phyloP scores from a whole-genome alignment of 495 filamentous ascomycete species.

The Aspergillus avenaceus region DNA sequence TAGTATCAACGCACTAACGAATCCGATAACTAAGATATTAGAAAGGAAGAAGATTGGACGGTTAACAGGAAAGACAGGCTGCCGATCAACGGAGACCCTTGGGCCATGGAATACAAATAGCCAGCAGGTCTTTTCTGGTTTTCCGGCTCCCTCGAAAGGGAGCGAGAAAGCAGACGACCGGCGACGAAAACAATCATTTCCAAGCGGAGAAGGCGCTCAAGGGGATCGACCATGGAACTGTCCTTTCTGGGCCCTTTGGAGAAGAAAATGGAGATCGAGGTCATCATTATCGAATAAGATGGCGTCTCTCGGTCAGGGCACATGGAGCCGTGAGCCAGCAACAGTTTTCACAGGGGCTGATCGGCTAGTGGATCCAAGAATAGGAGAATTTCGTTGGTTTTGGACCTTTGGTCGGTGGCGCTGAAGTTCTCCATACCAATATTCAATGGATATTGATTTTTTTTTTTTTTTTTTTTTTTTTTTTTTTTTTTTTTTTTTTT shows the following conservation, averaged over 20 bases:
- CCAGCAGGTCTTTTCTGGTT: neutral
- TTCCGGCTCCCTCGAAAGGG: constrained; percentile 1
- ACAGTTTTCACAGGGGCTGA: constrained; percentile 3
- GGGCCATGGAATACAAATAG: neutral
- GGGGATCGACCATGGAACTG: constrained; percentile 13
- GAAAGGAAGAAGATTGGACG: neutral
- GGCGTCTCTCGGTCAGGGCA: neutral
- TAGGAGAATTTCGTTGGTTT: constrained; percentile 2
- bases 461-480: too few relatives aligned
- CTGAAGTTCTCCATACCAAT: neutral
- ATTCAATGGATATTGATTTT: neutral
- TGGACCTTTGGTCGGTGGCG: neutral
- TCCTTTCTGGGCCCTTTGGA: constrained; percentile 3
- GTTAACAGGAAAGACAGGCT: neutral
- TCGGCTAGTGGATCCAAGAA: constrained; percentile 5
- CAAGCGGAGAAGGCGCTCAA: constrained; percentile 8
- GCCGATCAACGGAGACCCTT: constrained; percentile 11
- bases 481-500: too few relatives aligned
- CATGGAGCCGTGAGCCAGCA: neutral
- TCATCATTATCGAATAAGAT: constrained; percentile 6
- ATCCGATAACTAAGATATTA: neutral
- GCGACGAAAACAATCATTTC: constrained; percentile 8
- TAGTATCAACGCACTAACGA: neutral
- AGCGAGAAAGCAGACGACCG: neutral
- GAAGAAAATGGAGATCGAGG: constrained; percentile 1